Evolutionary conservation across 331 rosid genomes (phyloP).

Genomic region (Cydonia oblonga): DNA sequence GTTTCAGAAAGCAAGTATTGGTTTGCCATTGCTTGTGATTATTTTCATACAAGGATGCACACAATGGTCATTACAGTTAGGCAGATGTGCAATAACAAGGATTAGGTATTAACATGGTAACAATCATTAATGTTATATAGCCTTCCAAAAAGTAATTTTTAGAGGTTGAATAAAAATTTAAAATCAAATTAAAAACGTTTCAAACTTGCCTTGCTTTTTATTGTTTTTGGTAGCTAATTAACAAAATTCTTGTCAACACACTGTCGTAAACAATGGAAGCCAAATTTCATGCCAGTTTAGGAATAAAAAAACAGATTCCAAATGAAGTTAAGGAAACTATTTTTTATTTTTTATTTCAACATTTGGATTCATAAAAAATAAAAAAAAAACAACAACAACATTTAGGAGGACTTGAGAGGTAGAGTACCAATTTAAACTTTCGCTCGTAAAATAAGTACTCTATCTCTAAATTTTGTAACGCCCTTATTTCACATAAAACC

Average conservation of each 20-base stretch:
- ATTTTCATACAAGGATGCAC: neutral
- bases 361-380: neutral
- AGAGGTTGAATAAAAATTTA: slow-evolving; percentile 13
- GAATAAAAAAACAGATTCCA: neutral
- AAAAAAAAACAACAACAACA: neutral
- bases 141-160: slow-evolving; percentile 6
- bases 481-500: neutral
- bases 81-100: neutral
- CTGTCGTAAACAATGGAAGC: neutral
- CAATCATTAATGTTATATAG: neutral
- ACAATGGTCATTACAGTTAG: neutral
- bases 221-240: neutral
- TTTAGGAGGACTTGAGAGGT: neutral
- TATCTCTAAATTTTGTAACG: neutral
- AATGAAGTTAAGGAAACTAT: neutral
- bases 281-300: neutral
- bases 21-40: neutral
- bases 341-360: neutral
- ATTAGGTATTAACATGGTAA: neutral
- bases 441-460: neutral
- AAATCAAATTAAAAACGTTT: slow-evolving; percentile 13
- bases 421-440: too few species aligned
- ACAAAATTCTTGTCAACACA: neutral
- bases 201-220: slow-evolving; percentile 11
- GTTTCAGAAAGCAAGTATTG: neutral